Percentiles rank a stretch among this genome's conserved stretches.
phyloP scores from a whole-genome alignment of 176 grass and related monocot species.

The Otatea glauca region DNA sequence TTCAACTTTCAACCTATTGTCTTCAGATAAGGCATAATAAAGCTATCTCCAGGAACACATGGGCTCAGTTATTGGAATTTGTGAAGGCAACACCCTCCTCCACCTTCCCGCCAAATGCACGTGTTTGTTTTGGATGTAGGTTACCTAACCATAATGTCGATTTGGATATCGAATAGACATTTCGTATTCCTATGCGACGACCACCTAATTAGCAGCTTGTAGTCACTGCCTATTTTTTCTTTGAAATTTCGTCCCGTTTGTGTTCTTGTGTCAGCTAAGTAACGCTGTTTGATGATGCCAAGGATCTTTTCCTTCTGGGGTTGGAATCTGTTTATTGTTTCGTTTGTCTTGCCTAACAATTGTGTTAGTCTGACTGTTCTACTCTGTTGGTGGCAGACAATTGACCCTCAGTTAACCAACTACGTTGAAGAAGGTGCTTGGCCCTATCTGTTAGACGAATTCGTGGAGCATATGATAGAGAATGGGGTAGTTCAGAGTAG shows the following conservation, averaged over 20 bases:
- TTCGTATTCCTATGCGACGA: too few relatives aligned
- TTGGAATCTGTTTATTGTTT: background rate
- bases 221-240: background rate
- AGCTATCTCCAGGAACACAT: conserved; percentile 94
- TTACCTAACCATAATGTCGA: too few relatives aligned
- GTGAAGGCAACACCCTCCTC: conserved; percentile 62
- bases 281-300: background rate
- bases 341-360: background rate
- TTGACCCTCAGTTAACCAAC: conserved; percentile 86
- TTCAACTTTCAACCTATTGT: background rate
- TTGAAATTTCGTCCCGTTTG: background rate
- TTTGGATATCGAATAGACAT: too few relatives aligned
- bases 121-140: too few relatives aligned
- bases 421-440: conserved; percentile 93
- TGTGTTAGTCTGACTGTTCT: background rate
- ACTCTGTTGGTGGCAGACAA: conserved; percentile 52
- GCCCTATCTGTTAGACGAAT: conserved; percentile 99
- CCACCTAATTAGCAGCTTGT: background rate
- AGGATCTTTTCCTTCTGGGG: background rate
- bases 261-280: background rate
- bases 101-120: background rate
- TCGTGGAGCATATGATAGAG: conserved; percentile 87
- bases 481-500: conserved; percentile 67
- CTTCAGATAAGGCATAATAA: conserved; percentile 94
- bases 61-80: conserved; percentile 97